Evolutionary conservation across 108 stramenopile species (phyloP).

Genomic region (Bacterosira constricta): DNA sequence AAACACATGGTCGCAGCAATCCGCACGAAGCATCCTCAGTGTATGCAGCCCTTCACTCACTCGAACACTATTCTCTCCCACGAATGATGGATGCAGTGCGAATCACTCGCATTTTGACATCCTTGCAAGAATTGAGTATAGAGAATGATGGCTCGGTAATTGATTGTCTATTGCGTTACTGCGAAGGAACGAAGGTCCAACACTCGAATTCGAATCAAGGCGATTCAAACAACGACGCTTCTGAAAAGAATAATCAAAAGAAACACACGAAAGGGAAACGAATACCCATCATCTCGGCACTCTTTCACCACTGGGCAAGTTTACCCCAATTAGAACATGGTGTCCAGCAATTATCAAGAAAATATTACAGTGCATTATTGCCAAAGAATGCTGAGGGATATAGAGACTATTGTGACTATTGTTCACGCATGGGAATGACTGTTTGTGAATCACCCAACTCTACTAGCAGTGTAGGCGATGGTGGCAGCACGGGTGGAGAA

Average conservation of each 20-base stretch:
- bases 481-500: conserved; percentile 1
- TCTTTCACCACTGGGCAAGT: conserved; percentile 33
- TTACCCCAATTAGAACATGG: conserved; percentile 34
- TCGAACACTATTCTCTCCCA: conserved; percentile 40
- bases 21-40: no score
- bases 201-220: no score
- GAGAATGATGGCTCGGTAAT: neutral
- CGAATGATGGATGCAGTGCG: conserved; percentile 42
- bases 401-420: conserved; percentile 22
- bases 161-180: conserved; percentile 19
- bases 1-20: neutral
- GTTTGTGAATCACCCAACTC: neutral
- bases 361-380: conserved; percentile 15
- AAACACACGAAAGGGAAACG: neutral
- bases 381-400: conserved; percentile 13
- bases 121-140: conserved; percentile 26
- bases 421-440: neutral
- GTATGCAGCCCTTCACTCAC: conserved; percentile 10
- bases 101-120: conserved; percentile 26
- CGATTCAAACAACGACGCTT: neutral
- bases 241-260: neutral
- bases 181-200: conserved; percentile 18
- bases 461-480: neutral
- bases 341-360: conserved; percentile 21
- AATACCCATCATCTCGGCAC: conserved; percentile 24